A percentile compares a stretch with the other conserved stretches of the same genome.
phyloP scores from a whole-genome alignment of 2,329 filamentous ascomycete species.

The Nemania sp. region DNA sequence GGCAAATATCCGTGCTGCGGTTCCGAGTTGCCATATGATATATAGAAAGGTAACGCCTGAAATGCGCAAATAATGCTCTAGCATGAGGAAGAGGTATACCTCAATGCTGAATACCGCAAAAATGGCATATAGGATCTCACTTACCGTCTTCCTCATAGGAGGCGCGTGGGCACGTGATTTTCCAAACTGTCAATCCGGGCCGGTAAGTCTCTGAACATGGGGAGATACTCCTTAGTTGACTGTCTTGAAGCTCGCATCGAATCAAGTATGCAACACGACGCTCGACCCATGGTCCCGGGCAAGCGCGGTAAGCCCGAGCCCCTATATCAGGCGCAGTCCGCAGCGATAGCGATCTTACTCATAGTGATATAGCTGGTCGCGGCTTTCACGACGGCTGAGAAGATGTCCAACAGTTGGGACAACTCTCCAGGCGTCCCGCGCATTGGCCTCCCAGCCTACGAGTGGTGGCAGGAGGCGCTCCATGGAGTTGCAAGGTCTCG shows the following conservation, averaged over 20 bases:
- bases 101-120: not conserved
- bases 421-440: constrained; percentile 52
- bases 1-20: not conserved
- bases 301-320: constrained; percentile 32
- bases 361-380: constrained; percentile 50
- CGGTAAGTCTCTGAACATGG: constrained; percentile 27
- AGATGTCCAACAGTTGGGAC: constrained; percentile 53
- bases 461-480: constrained; percentile 63
- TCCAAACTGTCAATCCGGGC: constrained; percentile 36
- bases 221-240: not conserved
- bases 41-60: not conserved
- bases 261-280: constrained; percentile 38
- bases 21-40: not conserved
- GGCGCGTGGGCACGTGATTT: constrained; percentile 34
- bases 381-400: constrained; percentile 56
- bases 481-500: constrained; percentile 59
- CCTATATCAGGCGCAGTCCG: not conserved
- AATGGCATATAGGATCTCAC: constrained; percentile 13
- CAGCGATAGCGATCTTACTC: not conserved
- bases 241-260: constrained; percentile 35
- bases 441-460: constrained; percentile 59
- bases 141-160: constrained; percentile 22
- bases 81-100: not conserved
- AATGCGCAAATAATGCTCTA: not conserved
- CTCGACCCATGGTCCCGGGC: constrained; percentile 37